Conservation (phyloP, 805 yeast genomes). For the Ogataea polymorpha region DNA sequence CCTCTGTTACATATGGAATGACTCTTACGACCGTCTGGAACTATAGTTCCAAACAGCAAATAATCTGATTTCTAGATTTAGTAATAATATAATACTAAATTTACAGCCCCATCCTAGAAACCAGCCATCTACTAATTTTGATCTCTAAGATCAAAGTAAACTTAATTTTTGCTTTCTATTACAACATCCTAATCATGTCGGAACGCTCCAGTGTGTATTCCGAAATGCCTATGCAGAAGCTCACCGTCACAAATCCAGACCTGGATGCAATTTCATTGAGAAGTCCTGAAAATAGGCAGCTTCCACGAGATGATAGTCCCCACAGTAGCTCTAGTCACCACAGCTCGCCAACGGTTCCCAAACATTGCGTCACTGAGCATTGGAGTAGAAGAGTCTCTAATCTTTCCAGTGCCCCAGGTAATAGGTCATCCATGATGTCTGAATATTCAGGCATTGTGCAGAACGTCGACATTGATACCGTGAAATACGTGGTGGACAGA, state of each 20-base stretch:
- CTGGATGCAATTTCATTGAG: neutral
- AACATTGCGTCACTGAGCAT: slow-evolving; percentile 1
- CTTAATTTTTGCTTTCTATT: neutral
- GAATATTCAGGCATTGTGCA: slow-evolving; percentile 38
- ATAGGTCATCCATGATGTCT: slow-evolving; percentile 32
- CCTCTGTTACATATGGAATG: slow-evolving; percentile 13
- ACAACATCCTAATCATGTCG: slow-evolving; percentile 1
- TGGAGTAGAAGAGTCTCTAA: slow-evolving; percentile 6
- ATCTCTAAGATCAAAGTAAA: neutral
- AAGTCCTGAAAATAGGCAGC: slow-evolving; percentile 2
- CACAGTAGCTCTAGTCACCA: neutral
- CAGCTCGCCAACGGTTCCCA: neutral
- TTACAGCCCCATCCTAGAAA: slow-evolving; percentile 11
- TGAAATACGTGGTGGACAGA: slow-evolving; percentile 30
- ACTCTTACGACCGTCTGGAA: slow-evolving; percentile 10
- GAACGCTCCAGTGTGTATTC: slow-evolving; percentile 8
- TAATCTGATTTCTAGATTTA: slow-evolving; percentile 2
- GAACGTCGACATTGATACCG: slow-evolving; percentile 34
- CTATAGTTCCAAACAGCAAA: neutral
- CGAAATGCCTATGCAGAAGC: slow-evolving; percentile 5
- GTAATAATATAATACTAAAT: slow-evolving; percentile 4
- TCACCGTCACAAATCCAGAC: slow-evolving; percentile 6
- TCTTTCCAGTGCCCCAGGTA: slow-evolving; percentile 18
- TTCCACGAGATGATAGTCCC: slow-evolving; percentile 1
- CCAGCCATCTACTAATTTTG: slow-evolving; percentile 11